Base-by-base conservation (phyloP, 441 rosid genomes). In the Flueggea neowawraea region DNA sequence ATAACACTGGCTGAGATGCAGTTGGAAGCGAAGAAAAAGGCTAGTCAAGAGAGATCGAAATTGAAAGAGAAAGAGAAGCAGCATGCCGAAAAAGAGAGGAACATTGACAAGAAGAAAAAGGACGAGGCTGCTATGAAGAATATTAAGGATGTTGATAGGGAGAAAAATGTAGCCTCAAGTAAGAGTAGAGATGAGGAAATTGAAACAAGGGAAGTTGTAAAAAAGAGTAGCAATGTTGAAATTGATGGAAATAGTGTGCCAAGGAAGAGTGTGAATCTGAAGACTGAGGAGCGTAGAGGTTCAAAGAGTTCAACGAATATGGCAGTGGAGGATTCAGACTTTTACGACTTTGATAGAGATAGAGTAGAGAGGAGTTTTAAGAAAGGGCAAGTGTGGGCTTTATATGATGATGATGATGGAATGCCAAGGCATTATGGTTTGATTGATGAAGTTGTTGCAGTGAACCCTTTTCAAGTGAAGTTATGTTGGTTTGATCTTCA, bases 301-400 rank as follows among this genome's bases (percentile, higher is more conserved):
- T 66, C 72, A 16, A 63, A 66, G 69, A 64, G 66, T 41, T 36
- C 64, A 65, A 74, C 67, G 66, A 57, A 43, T 48, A 72, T 78
- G 77, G 69, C 55, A 14, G 81, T 75, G 8, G 80, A 73, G 58
- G 86, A 83, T 75, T 80, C 77, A 0, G 80, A 83, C 61, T 76
- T 89, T 63, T 80, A 80, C 62, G 77, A 91, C 73, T 94, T 94
- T 50, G 82, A 74, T 54, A 84, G 70, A 55, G 91, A 84, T 66
- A 80, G 90, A 73, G 62, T 58, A 33, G 96, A 80, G 65, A 85
- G 77, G 72, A 82, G 78, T 61, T 87, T 91, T 60, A 87, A 82
- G 81, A 87, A 82, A 76, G 96, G 97, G 67, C 97, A 91, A 73
- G 80, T 94, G 44, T 91, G 96, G 97, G 95, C 91, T 15, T 53